Evolutionary conservation across 495 filamentous ascomycete genomes (phyloP).

Genomic region (Penicillium daleae): DNA sequence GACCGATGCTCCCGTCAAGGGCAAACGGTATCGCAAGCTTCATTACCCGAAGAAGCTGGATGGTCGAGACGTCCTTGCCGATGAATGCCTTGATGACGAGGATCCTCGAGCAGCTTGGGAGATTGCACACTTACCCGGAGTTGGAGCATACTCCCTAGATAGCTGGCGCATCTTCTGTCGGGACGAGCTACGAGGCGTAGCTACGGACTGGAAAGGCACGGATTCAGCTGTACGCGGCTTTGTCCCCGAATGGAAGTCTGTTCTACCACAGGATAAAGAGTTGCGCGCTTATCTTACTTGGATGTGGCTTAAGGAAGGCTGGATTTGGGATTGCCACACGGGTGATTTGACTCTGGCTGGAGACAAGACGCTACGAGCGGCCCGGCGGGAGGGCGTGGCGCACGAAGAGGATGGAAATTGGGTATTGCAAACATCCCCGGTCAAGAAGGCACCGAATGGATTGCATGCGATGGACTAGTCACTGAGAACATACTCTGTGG

Average conservation of each 20-base stretch:
- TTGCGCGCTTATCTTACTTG: constrained; percentile 82
- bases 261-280: constrained; percentile 87
- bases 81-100: constrained; percentile 52
- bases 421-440: constrained; percentile 45
- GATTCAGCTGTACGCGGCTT: constrained; percentile 33
- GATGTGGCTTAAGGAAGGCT: constrained; percentile 90
- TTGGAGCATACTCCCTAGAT: constrained; percentile 85
- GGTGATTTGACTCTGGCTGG: constrained; percentile 63
- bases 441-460: constrained; percentile 41
- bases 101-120: constrained; percentile 69
- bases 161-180: constrained; percentile 95
- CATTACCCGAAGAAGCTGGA: constrained; percentile 67
- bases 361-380: constrained; percentile 59
- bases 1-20: constrained; percentile 59
- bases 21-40: constrained; percentile 63
- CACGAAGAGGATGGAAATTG: constrained; percentile 62
- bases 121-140: constrained; percentile 81
- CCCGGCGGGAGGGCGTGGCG: constrained; percentile 60
- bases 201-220: constrained; percentile 62
- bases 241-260: constrained; percentile 81
- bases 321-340: constrained; percentile 75
- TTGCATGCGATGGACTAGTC: constrained; percentile 23
- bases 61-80: constrained; percentile 55
- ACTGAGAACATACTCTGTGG: neutral
- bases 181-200: constrained; percentile 69